Evolutionary conservation across 2,329 filamentous ascomycete genomes (phyloP), one percentile per base, ranked within the genome.

Genomic region (Exophiala sp.): DNA sequence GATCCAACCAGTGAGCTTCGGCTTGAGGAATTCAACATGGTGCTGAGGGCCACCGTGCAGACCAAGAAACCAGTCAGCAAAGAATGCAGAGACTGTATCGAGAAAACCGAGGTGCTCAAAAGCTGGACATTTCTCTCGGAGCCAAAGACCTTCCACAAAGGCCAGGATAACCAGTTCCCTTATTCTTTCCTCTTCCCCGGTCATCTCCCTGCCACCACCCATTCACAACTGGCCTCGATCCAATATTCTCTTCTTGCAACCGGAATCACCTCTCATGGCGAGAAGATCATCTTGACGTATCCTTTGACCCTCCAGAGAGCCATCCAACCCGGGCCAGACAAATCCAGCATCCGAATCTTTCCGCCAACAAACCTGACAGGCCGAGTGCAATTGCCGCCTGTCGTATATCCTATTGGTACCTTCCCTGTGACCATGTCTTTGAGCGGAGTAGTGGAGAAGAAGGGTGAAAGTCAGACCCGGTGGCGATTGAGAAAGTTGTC

Each of bases 361-460:
- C 93, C 91, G 41, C 91, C 93, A 0, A 98, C 93, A 59, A 93
- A 95, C 70, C 83, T 98, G 63, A 90, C 88, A 59, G 86, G 88
- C 51, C 84, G 83, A 63, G 85, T 93, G 56, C 83, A 88, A 62
- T 83, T 95, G 57, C 85, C 85, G 40, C 81, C 87, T 30, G 81
- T 95, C 57, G 83, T 96, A 56, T 85, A 95, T 70, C 89, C 91
- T 3, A 86, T 90, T 53, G 86, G 88, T 62, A 82, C 80, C 62
- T 91, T 94, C 70, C 85, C 77, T 9, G 78, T 96, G 43, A 78
- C 81, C 39, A 82, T 96, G 70, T 83, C 84, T 45, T 79, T 98
- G 57, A 87, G 90, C 56, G 91, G 91, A n/a, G 81, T 96, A 46
- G 81, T 89, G 35, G 85, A 81, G 58, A 73, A 71, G 61, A 87